These are phyloP conservation scores for Tulasnella sp. DNA, from an alignment of 768 basidiomycete genomes.

Conservation along the genomic window DNA sequence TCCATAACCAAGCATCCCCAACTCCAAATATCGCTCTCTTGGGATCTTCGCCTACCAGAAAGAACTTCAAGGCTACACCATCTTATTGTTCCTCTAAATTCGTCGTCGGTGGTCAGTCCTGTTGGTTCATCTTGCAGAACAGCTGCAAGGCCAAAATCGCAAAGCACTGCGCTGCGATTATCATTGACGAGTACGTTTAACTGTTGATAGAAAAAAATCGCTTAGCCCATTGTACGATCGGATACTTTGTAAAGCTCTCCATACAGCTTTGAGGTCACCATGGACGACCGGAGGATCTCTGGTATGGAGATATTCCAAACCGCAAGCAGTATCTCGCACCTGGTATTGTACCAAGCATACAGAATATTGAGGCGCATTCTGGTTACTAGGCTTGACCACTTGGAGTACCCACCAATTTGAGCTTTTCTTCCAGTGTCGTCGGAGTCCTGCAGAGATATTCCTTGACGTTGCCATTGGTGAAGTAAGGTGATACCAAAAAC, in stretches of 20 bases:
- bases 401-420: background rate
- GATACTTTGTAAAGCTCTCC: no score
- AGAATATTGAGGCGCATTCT: no score
- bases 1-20: background rate
- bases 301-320: background rate
- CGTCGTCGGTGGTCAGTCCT: background rate
- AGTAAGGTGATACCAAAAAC: background rate
- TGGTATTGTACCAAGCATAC: background rate
- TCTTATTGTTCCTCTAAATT: background rate
- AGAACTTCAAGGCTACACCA: background rate
- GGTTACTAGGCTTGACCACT: no score
- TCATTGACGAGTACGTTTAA: no score
- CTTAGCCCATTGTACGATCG: no score
- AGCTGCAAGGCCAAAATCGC: background rate
- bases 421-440: background rate
- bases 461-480: background rate
- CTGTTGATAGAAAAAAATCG: no score
- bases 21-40: background rate
- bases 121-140: background rate
- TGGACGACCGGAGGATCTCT: background rate
- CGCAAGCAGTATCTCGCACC: background rate
- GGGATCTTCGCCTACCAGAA: background rate
- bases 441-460: background rate
- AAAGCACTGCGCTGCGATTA: background rate
- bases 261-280: background rate